phyloP scores from a whole-genome alignment of 345 rosid genomes.

The Nasturtium officinale region DNA sequence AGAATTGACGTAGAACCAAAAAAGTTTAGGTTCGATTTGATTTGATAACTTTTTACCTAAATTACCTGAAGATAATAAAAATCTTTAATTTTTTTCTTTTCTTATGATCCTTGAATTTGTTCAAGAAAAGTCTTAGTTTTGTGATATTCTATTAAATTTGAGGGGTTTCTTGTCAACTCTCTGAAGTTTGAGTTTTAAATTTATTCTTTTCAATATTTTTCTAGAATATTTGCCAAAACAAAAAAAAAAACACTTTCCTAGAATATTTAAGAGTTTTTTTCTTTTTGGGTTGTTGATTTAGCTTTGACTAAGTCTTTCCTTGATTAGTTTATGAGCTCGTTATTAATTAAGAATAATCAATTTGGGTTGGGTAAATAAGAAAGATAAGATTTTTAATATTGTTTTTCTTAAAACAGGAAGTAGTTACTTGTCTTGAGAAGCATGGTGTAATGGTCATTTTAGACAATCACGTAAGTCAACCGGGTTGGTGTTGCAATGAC shows the following conservation, averaged over 20 bases:
- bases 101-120: not conserved
- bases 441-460: conserved; percentile 75
- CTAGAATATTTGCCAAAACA: not conserved
- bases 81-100: too few relatives aligned
- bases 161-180: not conserved
- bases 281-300: not conserved
- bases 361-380: not conserved
- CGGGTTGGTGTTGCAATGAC: conserved; percentile 89
- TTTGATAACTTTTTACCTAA: too few relatives aligned
- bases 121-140: too few relatives aligned
- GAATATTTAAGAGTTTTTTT: too few relatives aligned
- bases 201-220: too few relatives aligned
- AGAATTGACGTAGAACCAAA: too few relatives aligned
- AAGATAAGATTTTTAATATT: conserved; percentile 25
- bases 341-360: not conserved
- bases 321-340: not conserved
- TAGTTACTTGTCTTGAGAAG: conserved; percentile 65
- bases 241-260: too few relatives aligned
- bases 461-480: conserved; percentile 84
- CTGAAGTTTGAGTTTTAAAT: not conserved
- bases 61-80: too few relatives aligned
- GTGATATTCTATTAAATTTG: not conserved
- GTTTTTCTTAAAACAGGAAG: conserved; percentile 52
- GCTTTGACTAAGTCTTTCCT: not conserved
- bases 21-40: too few relatives aligned